Percentiles rank a stretch among this genome's conserved stretches.
phyloP scores from a whole-genome alignment of 2,329 filamentous ascomycete genomes.

The Colletotrichum coccodes region DNA sequence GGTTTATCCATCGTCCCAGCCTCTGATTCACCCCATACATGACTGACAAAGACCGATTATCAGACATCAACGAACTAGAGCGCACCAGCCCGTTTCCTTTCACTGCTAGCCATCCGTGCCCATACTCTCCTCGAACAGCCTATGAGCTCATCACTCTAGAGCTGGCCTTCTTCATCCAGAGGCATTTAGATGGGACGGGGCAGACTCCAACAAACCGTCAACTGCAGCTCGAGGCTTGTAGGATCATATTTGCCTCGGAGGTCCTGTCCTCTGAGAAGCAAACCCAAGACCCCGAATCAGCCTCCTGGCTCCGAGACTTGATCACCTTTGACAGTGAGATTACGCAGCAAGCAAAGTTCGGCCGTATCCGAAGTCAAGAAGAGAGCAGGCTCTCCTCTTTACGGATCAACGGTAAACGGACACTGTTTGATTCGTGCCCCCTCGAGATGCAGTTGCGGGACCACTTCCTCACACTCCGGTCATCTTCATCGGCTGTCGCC shows the following conservation, averaged over 20 bases:
- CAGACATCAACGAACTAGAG: conserved; percentile 50
- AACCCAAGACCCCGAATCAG: too few relatives aligned
- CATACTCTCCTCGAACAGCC: conserved; percentile 35
- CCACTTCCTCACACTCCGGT: too few relatives aligned
- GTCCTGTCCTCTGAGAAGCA: not conserved
- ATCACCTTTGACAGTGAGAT: conserved; percentile 18
- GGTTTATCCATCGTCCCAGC: too few relatives aligned
- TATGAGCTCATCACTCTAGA: conserved; percentile 49
- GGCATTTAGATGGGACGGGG: conserved; percentile 33
- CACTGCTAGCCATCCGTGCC: conserved; percentile 21
- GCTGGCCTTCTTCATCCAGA: conserved; percentile 39
- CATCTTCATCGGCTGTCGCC: too few relatives aligned
- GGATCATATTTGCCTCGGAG: conserved; percentile 39
- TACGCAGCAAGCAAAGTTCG: conserved; percentile 25
- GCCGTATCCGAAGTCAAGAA: not conserved
- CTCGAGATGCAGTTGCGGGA: too few relatives aligned
- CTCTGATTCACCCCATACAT: too few relatives aligned
- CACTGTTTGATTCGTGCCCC: too few relatives aligned
- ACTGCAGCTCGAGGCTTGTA: conserved; percentile 39
- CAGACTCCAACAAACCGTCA: conserved; percentile 26
- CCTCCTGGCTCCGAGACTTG: conserved; percentile 39
- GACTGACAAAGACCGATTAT: conserved; percentile 39
- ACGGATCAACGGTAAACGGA: too few relatives aligned
- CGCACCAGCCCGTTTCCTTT: conserved; percentile 44
- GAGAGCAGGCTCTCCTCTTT: not conserved